Base-by-base conservation (phyloP, 129 eudicot genomes). In the Flaveria brownii region DNA sequence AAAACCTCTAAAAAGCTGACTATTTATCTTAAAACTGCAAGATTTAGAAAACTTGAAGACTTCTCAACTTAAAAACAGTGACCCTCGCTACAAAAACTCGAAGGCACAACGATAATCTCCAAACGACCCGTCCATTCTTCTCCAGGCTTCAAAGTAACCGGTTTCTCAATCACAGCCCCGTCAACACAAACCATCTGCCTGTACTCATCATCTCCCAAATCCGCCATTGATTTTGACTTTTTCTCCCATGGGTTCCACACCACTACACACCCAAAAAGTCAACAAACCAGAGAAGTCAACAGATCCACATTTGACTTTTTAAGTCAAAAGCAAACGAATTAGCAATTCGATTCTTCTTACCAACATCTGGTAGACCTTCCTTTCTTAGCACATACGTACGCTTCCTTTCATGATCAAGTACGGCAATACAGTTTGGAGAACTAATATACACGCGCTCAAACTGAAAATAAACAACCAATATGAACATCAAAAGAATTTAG, bases 161-260 rank as follows among this genome's bases (percentile, higher is more conserved):
- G 98, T 73, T 82, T 92, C 88, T 92, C 97, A 36, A 89, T 78
- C 16, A 85, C 91, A 0, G 97, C 96, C 7, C 93, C 97, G 65
- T 87, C 97, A 2, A 93, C 96, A 71, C 98, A 93, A 7, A 93
- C 80, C 98, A 90, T 91, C 22, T 88, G 86, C 52, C 75, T 88
- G 84, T 91, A 88, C 65, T 93, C 98, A 16, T 88, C 91, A 47
- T 88, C 91, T 30, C 96, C 97, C 45, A 93, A 61, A 85, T 93
- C 98, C 26, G 52, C 74, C 74, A 88, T 82, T 16, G 90, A 82
- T 43, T 83, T 88, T 2, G 96, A 73, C 75, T 86, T 93, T 74
- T 87, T 93, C 72, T 93, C 98, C 98, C 98, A 93, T 55, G 98
- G 98, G 80, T 93, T 93, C 98, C 98, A 93, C 14, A 90, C 98